Percentiles rank a stretch among this genome's conserved stretches.
Conservation (phyloP, 176 grass and related monocot species). For the Canna indica region DNA sequence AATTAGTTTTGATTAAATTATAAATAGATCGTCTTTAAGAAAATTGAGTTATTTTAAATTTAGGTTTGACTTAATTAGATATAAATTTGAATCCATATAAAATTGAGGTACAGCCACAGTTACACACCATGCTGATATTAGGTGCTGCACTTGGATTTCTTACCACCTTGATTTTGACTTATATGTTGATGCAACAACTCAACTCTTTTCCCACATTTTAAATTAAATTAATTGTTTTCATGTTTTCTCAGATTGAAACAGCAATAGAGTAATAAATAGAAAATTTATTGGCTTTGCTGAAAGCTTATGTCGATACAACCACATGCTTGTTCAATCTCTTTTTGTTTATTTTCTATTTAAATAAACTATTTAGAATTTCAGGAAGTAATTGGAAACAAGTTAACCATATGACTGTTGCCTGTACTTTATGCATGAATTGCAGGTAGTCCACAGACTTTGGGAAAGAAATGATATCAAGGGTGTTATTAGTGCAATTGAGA, state of each 20-base stretch:
- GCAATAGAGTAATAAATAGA: background rate
- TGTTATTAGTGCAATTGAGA: constrained; percentile 64
- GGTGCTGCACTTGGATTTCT: too few species aligned
- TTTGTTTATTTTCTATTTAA: background rate
- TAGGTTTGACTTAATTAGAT: too few species aligned
- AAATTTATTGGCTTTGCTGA: background rate
- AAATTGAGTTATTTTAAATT: too few species aligned
- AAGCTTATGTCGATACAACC: too few species aligned
- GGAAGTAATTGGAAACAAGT: background rate
- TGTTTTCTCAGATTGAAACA: background rate
- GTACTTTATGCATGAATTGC: constrained; percentile 22
- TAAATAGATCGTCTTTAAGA: too few species aligned
- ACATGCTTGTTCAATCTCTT: too few species aligned
- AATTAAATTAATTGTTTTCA: background rate
- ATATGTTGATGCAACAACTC: background rate
- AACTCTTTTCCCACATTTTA: background rate
- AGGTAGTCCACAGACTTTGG: constrained; percentile 95
- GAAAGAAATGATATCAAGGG: constrained; percentile 74
- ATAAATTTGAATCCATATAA: background rate
- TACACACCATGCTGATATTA: too few species aligned
- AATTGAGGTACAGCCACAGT: background rate
- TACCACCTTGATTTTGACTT: background rate
- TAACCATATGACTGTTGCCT: background rate
- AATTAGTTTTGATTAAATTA: too few species aligned
- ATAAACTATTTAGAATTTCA: background rate